Conservation (phyloP, 768 basidiomycete genomes). For the Amanita pallidorosea region DNA sequence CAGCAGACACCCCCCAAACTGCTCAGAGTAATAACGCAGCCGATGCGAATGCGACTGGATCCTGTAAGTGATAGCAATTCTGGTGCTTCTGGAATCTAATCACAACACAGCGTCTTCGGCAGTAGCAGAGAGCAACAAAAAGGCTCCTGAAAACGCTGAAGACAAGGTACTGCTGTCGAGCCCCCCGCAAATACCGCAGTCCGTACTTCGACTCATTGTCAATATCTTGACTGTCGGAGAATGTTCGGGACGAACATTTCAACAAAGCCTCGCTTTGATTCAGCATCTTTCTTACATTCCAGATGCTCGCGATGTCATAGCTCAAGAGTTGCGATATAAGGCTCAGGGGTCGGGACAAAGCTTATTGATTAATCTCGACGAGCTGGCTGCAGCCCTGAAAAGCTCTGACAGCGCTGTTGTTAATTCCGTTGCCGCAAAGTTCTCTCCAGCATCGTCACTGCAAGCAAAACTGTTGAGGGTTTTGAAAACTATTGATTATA, state of each 20-base stretch:
- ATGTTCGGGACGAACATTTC: constrained; percentile 94
- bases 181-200: constrained; percentile 78
- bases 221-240: constrained; percentile 97
- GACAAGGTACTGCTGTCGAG: constrained; percentile 48
- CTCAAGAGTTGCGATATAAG: constrained; percentile 75
- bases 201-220: constrained; percentile 83
- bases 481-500: constrained; percentile 95
- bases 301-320: constrained; percentile 80
- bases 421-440: constrained; percentile 71
- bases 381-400: constrained; percentile 56
- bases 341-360: constrained; percentile 82
- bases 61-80: constrained; percentile 5
- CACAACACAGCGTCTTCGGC: constrained; percentile 1
- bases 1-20: neutral
- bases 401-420: constrained; percentile 44
- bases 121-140: constrained; percentile 1
- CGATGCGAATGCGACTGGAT: constrained; percentile 6
- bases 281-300: constrained; percentile 86
- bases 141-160: constrained; percentile 22
- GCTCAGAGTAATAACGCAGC: neutral
- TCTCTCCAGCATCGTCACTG: constrained; percentile 87
- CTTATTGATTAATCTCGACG: constrained; percentile 68
- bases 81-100: neutral
- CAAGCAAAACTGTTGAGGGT: constrained; percentile 96
- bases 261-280: constrained; percentile 83